Evolutionary conservation across 192 early-diverging fungal species (phyloP).

Genomic region (Entomortierella lignicola): DNA sequence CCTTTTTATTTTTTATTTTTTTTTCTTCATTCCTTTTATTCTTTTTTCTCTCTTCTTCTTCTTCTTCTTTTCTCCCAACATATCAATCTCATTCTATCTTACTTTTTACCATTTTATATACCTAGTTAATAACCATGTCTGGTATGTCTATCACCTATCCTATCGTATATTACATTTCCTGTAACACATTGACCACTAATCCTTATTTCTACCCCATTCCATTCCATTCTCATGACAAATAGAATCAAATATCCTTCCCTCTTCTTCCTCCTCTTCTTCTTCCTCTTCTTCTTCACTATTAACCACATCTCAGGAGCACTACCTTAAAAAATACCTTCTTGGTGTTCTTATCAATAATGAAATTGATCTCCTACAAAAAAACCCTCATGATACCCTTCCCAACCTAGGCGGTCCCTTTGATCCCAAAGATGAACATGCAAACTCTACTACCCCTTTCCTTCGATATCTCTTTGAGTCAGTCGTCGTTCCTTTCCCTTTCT

Average conservation of each 20-base stretch:
- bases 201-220: background rate
- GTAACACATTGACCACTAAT: too few relatives aligned
- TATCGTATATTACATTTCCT: too few relatives aligned
- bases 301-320: slow-evolving; percentile 57
- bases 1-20: background rate
- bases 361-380: slow-evolving; percentile 41
- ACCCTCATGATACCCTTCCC: slow-evolving; percentile 20
- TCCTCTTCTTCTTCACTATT: background rate
- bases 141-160: too few relatives aligned
- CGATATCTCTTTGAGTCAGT: slow-evolving; percentile 58
- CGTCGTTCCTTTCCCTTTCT: slow-evolving; percentile 63
- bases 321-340: slow-evolving; percentile 67
- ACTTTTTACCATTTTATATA: background rate
- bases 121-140: background rate
- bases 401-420: slow-evolving; percentile 44
- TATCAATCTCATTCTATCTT: background rate
- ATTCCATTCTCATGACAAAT: background rate
- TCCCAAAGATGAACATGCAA: slow-evolving; percentile 22
- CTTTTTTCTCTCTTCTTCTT: background rate
- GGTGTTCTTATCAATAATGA: slow-evolving; percentile 60
- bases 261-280: too few relatives aligned
- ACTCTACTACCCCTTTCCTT: slow-evolving; percentile 57
- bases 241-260: background rate
- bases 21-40: background rate
- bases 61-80: background rate